Evolutionary conservation across 2,329 filamentous ascomycete genomes (phyloP).

Genomic region (Neophaeococcomyces mojaviensis): DNA sequence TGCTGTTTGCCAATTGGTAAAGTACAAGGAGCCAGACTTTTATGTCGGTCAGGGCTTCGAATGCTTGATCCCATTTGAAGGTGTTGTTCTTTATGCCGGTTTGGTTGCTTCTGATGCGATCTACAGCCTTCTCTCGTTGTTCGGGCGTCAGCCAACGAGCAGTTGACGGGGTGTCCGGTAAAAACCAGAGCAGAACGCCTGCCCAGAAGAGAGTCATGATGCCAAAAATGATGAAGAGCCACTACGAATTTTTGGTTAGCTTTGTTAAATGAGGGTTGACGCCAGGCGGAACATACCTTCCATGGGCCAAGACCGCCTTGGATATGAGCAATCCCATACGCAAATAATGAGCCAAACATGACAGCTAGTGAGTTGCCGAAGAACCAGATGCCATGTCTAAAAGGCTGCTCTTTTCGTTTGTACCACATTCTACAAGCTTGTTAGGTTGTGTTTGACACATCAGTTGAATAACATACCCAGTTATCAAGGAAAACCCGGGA

Average conservation of each 20-base stretch:
- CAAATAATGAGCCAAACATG: slow-evolving; percentile 24
- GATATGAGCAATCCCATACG: slow-evolving; percentile 25
- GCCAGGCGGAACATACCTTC: slow-evolving; percentile 18
- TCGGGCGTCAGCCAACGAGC: slow-evolving; percentile 23
- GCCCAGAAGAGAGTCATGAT: slow-evolving; percentile 24
- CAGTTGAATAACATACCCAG: slow-evolving; percentile 14
- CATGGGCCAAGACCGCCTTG: slow-evolving; percentile 18
- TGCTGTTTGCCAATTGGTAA: slow-evolving; percentile 20
- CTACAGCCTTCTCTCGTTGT: slow-evolving; percentile 21
- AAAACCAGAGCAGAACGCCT: slow-evolving; percentile 21
- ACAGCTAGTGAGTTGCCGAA: slow-evolving; percentile 28
- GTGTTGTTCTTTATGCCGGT: slow-evolving; percentile 33
- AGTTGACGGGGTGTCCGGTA: slow-evolving; percentile 21
- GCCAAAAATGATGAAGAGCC: slow-evolving; percentile 25
- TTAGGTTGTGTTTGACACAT: background rate
- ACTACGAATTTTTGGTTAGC: slow-evolving; percentile 9
- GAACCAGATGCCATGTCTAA: slow-evolving; percentile 30
- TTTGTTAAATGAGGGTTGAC: slow-evolving; percentile 9
- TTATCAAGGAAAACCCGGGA: slow-evolving; percentile 33
- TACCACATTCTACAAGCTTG: slow-evolving; percentile 36
- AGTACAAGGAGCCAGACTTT: slow-evolving; percentile 21
- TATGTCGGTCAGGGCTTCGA: slow-evolving; percentile 26
- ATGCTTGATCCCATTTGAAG: slow-evolving; percentile 38
- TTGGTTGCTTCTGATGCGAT: slow-evolving; percentile 22
- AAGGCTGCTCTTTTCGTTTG: slow-evolving; percentile 28